Conservation (phyloP, 2,329 filamentous ascomycete genomes). For the Fusarium xylarioides region DNA sequence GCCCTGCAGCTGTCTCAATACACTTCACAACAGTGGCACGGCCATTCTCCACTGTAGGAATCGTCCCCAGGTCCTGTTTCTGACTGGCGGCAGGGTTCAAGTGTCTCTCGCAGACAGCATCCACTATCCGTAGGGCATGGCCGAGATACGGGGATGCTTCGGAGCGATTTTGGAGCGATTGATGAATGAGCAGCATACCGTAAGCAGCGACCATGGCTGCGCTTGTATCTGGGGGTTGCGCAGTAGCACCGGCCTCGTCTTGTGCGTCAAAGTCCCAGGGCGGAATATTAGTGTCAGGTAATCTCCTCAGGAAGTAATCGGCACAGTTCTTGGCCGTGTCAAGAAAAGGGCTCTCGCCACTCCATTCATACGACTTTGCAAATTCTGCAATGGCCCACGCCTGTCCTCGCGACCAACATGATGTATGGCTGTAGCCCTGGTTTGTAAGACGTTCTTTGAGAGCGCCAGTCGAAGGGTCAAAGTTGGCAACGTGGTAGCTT, state of each 20-base stretch:
- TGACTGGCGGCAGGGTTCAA: conserved; percentile 23
- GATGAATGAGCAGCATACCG: conserved; percentile 50
- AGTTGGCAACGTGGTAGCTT: conserved; percentile 56
- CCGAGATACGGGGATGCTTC: conserved; percentile 22
- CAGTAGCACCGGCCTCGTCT: not conserved
- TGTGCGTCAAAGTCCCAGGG: conserved; percentile 56
- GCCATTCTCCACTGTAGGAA: not conserved
- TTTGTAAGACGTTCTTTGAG: conserved; percentile 56
- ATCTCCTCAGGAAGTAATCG: conserved; percentile 53
- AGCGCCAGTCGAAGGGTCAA: conserved; percentile 52
- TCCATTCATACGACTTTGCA: conserved; percentile 58
- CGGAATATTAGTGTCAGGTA: conserved; percentile 44
- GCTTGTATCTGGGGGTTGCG: conserved; percentile 47
- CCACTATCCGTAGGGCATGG: not conserved
- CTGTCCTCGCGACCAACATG: conserved; percentile 59
- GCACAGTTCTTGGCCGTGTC: conserved; percentile 54
- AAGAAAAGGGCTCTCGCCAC: conserved; percentile 52
- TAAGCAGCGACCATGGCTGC: conserved; percentile 52
- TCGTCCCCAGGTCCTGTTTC: not conserved
- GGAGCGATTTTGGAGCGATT: conserved; percentile 33
- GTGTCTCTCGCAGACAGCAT: conserved; percentile 19
- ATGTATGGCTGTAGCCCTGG: conserved; percentile 55
- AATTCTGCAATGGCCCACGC: conserved; percentile 61
- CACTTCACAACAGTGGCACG: not conserved
- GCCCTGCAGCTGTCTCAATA: not conserved